Evolutionary conservation across 352 stramenopile genomes (phyloP), one percentile per base, ranked within the genome.

Genomic region (Globisporangium takayamanum): DNA sequence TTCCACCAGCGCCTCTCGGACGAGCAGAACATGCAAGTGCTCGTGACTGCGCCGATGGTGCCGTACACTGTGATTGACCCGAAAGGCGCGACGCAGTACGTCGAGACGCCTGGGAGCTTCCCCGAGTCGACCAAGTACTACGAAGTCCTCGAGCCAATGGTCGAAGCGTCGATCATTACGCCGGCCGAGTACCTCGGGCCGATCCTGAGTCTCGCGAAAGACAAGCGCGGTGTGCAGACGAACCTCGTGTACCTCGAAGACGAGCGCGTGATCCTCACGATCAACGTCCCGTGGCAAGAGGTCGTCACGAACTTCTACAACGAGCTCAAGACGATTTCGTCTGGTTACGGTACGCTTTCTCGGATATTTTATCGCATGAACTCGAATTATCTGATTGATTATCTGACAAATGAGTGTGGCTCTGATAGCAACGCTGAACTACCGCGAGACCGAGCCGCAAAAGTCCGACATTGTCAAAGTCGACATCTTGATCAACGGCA

Each of bases 231-330:
- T 41, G 66, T 90, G n/a, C 82, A 97, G 54, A 97, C 94, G 15
- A 97, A 97, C 63, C 87, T 97, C 54, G 83, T 91, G 53, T 97
- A 97, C 69, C 69, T 99, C 7, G 97, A 99, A 60, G 95, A 98
- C 63, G 84, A 84, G 16, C 93, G 82, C 8, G 92, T 98, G 65
- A 73, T 99, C 50, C 87, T 99, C 41, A 94, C 89, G 22, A 97
- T 98, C 52, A 65, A 85, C 50, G 87, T 99, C 42, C 97, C 97
- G 37, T 99, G 96, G 97, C 93, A 98, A 53, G 97, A 99, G 78
- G 96, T 99, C 14, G 98, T 99, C 52, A 99, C 86, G 26, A 98
- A 99, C 72, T 99, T 99, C 57, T 99, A 99, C 74, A 98, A 99
- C 70, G 85, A 97, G 55, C 74, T 99, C 48, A 99, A 99, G 78